These are phyloP conservation scores for Xerocomus brunneocitrinus DNA, from an alignment of 768 basidiomycete species.

Conservation along the genomic window DNA sequence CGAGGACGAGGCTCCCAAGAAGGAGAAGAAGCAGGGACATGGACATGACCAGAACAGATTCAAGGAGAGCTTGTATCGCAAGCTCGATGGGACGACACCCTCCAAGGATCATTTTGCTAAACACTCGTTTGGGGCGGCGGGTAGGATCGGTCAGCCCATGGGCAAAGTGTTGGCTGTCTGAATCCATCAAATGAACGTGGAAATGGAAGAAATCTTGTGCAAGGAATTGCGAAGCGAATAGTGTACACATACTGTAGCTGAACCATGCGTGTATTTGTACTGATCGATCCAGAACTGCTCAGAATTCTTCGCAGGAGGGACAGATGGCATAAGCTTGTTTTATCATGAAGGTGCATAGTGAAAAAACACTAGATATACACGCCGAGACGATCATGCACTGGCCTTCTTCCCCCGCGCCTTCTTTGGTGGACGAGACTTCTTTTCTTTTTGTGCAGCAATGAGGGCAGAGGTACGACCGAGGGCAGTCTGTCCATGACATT, in stretches of 20 bases:
- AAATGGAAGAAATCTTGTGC: neutral
- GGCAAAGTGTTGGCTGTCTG: conserved; percentile 39
- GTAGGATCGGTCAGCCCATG: conserved; percentile 56
- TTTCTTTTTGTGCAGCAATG: conserved; percentile 63
- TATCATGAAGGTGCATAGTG: conserved; percentile 20
- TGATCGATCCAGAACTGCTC: neutral
- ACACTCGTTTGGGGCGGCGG: conserved; percentile 40
- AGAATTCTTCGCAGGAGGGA: neutral
- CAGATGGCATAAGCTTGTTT: conserved; percentile 6
- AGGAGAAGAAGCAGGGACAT: conserved; percentile 44
- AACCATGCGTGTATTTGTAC: conserved; percentile 19
- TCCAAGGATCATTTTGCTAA: conserved; percentile 38
- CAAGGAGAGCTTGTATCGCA: conserved; percentile 41
- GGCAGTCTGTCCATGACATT: conserved; percentile 47
- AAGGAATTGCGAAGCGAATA: neutral
- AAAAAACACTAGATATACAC: conserved; percentile 25
- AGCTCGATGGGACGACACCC: conserved; percentile 46
- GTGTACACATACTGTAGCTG: conserved; percentile 7
- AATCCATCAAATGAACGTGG: conserved; percentile 11
- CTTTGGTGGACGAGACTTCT: conserved; percentile 61
- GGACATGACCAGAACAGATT: conserved; percentile 43
- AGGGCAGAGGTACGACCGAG: conserved; percentile 76
- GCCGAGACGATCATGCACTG: conserved; percentile 16
- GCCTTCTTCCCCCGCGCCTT: conserved; percentile 71
- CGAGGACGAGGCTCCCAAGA: conserved; percentile 45